These are phyloP conservation scores for Yamadazyma jaroonii DNA, from an alignment of 1,139 yeast species.

Conservation along the genomic window DNA sequence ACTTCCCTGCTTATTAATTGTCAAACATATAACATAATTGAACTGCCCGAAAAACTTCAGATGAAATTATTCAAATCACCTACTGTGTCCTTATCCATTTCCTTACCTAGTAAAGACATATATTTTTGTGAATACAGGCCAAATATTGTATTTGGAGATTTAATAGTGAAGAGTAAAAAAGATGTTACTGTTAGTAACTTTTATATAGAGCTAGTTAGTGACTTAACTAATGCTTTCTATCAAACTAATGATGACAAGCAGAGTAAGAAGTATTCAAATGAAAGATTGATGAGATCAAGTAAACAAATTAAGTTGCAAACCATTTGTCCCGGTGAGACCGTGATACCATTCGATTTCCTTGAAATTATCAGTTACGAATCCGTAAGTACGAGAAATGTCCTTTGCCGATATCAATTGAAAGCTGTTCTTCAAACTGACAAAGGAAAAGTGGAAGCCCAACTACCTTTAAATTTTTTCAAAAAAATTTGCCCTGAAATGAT, in stretches of 20 bases:
- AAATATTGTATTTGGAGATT: constrained; percentile 37
- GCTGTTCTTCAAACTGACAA: constrained; percentile 3
- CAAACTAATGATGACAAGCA: not conserved
- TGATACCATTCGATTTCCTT: constrained; percentile 11
- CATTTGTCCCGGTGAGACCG: constrained; percentile 3
- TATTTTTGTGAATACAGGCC: constrained; percentile 42
- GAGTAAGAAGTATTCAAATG: not conserved
- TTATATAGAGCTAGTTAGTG: constrained; percentile 49
- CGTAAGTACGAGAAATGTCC: constrained; percentile 6
- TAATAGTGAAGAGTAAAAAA: constrained; percentile 46
- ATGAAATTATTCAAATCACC: constrained; percentile 41
- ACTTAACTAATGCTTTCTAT: constrained; percentile 1
- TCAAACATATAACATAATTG: no score
- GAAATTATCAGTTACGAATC: constrained; percentile 17
- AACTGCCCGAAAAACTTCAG: not conserved
- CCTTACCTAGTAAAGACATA: constrained; percentile 44
- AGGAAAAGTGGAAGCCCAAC: constrained; percentile 3
- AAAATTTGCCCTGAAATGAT: not conserved
- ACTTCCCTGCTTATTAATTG: no score
- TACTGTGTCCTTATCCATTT: not conserved
- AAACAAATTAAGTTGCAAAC: not conserved
- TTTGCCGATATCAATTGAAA: constrained; percentile 6
- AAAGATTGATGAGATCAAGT: not conserved
- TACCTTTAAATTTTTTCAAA: not conserved
- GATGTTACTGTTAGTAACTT: constrained; percentile 46